These are phyloP conservation scores for Mucor circinelloides DNA, from an alignment of 371 early-diverging fungal genomes.

Conservation along the genomic window DNA sequence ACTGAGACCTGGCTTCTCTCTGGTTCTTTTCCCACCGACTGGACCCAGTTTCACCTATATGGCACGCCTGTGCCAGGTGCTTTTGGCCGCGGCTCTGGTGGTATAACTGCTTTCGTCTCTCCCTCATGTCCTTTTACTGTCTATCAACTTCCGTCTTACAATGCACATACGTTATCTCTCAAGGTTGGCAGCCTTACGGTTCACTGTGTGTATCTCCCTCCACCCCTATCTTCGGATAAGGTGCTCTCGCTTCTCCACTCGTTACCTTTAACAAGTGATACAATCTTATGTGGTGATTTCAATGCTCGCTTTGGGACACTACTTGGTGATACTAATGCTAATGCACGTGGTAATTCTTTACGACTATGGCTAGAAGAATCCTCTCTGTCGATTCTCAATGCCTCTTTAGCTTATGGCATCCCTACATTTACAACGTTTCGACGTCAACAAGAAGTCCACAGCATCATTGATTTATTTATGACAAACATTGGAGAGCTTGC, in stretches of 20 bases:
- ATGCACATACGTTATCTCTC: no score
- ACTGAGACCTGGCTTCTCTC: conserved; percentile 22
- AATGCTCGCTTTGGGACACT: conserved; percentile 8
- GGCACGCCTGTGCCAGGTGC: no score
- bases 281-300: neutral
- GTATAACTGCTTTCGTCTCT: neutral
- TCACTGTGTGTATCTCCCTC: no score
- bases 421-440: conserved; percentile 6
- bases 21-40: neutral
- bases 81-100: neutral
- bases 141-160: no score
- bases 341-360: neutral
- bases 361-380: neutral
- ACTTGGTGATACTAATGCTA: conserved; percentile 1
- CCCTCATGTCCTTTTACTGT: no score
- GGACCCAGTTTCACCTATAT: neutral
- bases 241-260: neutral
- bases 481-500: neutral
- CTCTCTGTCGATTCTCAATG: neutral
- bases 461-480: conserved; percentile 17
- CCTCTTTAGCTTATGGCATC: conserved; percentile 1
- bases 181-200: no score
- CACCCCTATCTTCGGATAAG: no score
- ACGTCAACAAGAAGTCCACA: neutral
- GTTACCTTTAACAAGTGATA: neutral